Conservation (phyloP, 179 eudicot species). For the Patellifolia procumbens region DNA sequence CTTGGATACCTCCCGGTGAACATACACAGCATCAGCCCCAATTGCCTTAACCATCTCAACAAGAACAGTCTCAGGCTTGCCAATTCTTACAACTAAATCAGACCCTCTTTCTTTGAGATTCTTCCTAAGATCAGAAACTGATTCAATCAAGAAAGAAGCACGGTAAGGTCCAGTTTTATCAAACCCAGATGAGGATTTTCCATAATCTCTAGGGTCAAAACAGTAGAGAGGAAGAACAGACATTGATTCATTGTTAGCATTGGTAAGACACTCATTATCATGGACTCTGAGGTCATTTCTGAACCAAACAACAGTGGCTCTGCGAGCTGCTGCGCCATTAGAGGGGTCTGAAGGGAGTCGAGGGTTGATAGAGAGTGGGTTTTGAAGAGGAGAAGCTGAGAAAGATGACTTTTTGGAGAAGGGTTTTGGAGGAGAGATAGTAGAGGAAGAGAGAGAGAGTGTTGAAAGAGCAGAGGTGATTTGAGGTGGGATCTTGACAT, state of each 20-base stretch:
- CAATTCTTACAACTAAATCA: conserved; percentile 79
- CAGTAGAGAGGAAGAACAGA: conserved; percentile 86
- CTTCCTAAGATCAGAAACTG: conserved; percentile 69
- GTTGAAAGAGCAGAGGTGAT: conserved; percentile 49
- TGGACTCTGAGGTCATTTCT: conserved; percentile 82
- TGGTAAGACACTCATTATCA: conserved; percentile 71
- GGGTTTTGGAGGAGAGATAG: conserved; percentile 41
- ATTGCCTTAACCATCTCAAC: conserved; percentile 70
- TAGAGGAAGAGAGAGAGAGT: conserved; percentile 48
- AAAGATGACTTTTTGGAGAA: conserved; percentile 50
- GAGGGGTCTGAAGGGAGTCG: conserved; percentile 80
- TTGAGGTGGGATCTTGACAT: conserved; percentile 61
- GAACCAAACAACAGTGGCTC: conserved; percentile 77
- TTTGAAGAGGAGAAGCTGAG: conserved; percentile 66
- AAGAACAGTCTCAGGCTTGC: conserved; percentile 76
- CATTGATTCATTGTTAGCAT: conserved; percentile 71
- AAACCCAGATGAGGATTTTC: conserved; percentile 83
- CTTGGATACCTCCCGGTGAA: conserved; percentile 74
- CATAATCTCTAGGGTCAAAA: conserved; percentile 82
- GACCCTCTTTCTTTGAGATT: conserved; percentile 72
- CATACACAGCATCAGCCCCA: conserved; percentile 80
- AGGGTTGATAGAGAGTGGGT: conserved; percentile 60
- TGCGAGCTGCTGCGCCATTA: conserved; percentile 58
- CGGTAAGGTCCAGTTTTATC: conserved; percentile 90
- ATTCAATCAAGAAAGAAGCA: conserved; percentile 70